Evolutionary conservation across 108 stramenopile genomes (phyloP), one percentile per base, ranked within the genome.

Genomic region (Aureococcus anophagefferens): DNA sequence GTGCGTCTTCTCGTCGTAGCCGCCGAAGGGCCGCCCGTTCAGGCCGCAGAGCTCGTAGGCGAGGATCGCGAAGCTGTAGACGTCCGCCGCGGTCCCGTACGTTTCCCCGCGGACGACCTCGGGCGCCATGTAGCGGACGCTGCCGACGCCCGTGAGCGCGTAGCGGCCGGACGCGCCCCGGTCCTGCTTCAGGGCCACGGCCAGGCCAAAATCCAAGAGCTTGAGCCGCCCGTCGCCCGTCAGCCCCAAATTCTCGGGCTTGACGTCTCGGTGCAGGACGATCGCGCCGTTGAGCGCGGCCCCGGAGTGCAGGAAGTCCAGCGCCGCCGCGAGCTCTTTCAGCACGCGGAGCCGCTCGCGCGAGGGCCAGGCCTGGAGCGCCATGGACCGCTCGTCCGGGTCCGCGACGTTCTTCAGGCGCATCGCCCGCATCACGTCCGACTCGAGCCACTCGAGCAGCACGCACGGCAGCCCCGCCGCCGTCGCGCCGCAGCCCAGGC

Each of bases 231-330:
- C 9, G 14, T 18, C 13, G 51, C 25, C 16, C 46, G n/a, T 65
- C 33, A 64, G 7, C 30, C 51, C 91, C 74, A 92, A 81, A 72
- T 92, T 92, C 68, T 89, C 89, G 9, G 92, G 92, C 80, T 93
- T 93, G 66, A 93, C 74, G 81, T 94, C 93, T 15, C 93, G 85
- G 77, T 94, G 93, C 40, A 92, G 68, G 46, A 92, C 84, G 85
- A 91, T 90, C 67, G 81, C 84, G 72, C 87, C 89, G 33, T 89
- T 89, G 64, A 94, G 76, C 7, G 91, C 91, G 66, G 83, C 68
- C 21, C 21, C 0, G 59, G 87, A 86, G 73, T 94, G 90, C 72
- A 87, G 89, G 75, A 91, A 91, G 63, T 81, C 82, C 86, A 94
- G 77, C 25, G 90, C 89, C 63, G 80, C 80, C 30, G 91, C 91